phyloP scores from a whole-genome alignment of 2,329 filamentous ascomycete species.

The Xylariaceae sp. region DNA sequence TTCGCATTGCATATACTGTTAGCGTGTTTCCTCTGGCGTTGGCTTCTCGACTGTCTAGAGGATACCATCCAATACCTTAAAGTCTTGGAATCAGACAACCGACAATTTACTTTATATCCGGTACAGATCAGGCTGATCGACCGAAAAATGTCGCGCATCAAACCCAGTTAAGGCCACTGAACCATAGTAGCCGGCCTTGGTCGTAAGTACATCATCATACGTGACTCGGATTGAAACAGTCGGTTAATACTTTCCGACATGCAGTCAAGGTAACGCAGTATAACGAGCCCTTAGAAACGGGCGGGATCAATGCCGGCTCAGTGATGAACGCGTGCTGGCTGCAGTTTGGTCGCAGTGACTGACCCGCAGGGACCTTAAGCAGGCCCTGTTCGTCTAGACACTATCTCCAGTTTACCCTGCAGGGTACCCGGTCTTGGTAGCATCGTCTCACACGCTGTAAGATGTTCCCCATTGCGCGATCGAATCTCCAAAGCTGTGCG shows the following conservation, averaged over 20 bases:
- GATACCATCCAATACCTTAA: background rate
- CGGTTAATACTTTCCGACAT: constrained; percentile 27
- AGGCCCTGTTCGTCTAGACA: constrained; percentile 21
- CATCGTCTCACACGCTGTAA: constrained; percentile 18
- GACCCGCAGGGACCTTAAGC: constrained; percentile 23
- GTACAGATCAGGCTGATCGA: constrained; percentile 15
- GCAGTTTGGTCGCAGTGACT: constrained; percentile 22
- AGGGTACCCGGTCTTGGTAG: constrained; percentile 25
- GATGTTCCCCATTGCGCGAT: constrained; percentile 23
- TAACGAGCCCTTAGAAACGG: constrained; percentile 11
- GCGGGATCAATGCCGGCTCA: constrained; percentile 22
- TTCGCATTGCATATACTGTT: too few relatives aligned
- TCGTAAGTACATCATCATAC: constrained; percentile 13
- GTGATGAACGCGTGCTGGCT: constrained; percentile 25
- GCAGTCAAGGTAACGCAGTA: constrained; percentile 16
- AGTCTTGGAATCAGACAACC: background rate
- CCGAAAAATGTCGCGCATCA: constrained; percentile 19
- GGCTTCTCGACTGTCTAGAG: too few relatives aligned
- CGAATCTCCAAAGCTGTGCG: constrained; percentile 22
- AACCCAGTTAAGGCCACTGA: constrained; percentile 8
- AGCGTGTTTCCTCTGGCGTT: too few relatives aligned
- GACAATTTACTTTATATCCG: background rate
- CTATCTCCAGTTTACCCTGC: constrained; percentile 16
- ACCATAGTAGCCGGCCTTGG: constrained; percentile 4
- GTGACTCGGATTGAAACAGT: constrained; percentile 21